Conservation (phyloP, 1,139 yeast species). For the Suhomyces anneliseae region DNA sequence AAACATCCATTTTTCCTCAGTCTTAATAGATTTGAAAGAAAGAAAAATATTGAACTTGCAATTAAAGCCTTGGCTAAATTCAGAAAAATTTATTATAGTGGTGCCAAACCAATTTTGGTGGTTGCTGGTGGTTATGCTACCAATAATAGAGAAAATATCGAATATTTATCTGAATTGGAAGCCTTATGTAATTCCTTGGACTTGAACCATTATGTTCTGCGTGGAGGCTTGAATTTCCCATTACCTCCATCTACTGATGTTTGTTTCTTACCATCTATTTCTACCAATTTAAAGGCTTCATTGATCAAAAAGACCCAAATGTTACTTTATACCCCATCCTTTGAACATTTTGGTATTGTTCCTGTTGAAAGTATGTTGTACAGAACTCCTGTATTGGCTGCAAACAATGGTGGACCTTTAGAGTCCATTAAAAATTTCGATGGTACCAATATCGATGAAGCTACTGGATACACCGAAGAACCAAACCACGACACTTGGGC, state of each 20-base stretch:
- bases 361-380: slow-evolving; percentile 92
- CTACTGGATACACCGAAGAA: slow-evolving; percentile 77
- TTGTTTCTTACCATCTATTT: slow-evolving; percentile 77
- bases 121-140: slow-evolving; percentile 93
- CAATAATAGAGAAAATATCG: slow-evolving; percentile 73
- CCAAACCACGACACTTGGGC: slow-evolving; percentile 66
- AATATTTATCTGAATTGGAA: slow-evolving; percentile 63
- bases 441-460: slow-evolving; percentile 36
- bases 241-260: slow-evolving; percentile 50
- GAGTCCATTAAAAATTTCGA: slow-evolving; percentile 66
- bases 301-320: slow-evolving; percentile 59
- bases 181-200: slow-evolving; percentile 45
- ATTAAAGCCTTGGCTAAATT: slow-evolving; percentile 58
- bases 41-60: slow-evolving; percentile 81
- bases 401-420: slow-evolving; percentile 88
- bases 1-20: slow-evolving; percentile 57
- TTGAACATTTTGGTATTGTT: slow-evolving; percentile 96
- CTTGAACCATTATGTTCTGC: slow-evolving; percentile 48
- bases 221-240: slow-evolving; percentile 39
- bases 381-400: slow-evolving; percentile 82
- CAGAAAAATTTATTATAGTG: slow-evolving; percentile 20
- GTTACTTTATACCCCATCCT: slow-evolving; percentile 82
- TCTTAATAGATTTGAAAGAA: slow-evolving; percentile 83
- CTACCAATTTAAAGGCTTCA: slow-evolving; percentile 62
- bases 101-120: slow-evolving; percentile 46